Conservation (phyloP, 352 stramenopile species). For the Paralagenidium karlingii region DNA sequence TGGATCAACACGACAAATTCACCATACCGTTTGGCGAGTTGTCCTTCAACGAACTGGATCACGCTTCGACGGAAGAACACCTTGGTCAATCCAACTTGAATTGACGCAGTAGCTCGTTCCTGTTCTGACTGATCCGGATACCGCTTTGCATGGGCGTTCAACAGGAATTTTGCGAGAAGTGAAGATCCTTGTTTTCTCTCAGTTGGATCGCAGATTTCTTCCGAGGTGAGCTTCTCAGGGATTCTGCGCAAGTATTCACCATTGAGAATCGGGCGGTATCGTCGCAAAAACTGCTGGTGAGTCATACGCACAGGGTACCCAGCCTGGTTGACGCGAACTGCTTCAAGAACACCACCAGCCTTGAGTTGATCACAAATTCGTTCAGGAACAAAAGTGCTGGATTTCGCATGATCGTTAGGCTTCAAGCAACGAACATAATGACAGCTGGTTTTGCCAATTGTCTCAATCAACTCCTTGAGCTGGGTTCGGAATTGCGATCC, state of each 20-base stretch:
- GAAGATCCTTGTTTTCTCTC: conserved; percentile 37
- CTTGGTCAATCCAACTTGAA: conserved; percentile 67
- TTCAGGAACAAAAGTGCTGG: conserved; percentile 72
- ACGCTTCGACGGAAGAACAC: conserved; percentile 76
- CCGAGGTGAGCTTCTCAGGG: conserved; percentile 27
- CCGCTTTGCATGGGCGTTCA: conserved; percentile 49
- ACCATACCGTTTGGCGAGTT: conserved; percentile 74
- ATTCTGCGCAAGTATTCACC: conserved; percentile 46
- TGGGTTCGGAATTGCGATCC: conserved; percentile 89
- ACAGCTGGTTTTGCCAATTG: conserved; percentile 88
- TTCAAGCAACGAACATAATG: conserved; percentile 99
- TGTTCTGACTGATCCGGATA: conserved; percentile 37
- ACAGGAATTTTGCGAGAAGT: conserved; percentile 50
- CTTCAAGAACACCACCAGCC: conserved; percentile 98
- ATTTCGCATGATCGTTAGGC: conserved; percentile 93
- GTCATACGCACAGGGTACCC: conserved; percentile 96
- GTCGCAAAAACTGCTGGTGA: conserved; percentile 89
- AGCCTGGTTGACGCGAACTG: conserved; percentile 94
- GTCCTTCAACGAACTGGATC: conserved; percentile 78
- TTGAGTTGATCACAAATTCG: conserved; percentile 93
- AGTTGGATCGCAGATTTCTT: conserved; percentile 35
- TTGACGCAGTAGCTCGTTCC: conserved; percentile 16
- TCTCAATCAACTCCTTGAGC: conserved; percentile 86
- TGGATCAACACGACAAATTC: conserved; percentile 83
- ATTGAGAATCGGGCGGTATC: conserved; percentile 71